Evolutionary conservation across 2,329 filamentous ascomycete genomes (phyloP).

Genomic region (Xylariomycetidae sp.): DNA sequence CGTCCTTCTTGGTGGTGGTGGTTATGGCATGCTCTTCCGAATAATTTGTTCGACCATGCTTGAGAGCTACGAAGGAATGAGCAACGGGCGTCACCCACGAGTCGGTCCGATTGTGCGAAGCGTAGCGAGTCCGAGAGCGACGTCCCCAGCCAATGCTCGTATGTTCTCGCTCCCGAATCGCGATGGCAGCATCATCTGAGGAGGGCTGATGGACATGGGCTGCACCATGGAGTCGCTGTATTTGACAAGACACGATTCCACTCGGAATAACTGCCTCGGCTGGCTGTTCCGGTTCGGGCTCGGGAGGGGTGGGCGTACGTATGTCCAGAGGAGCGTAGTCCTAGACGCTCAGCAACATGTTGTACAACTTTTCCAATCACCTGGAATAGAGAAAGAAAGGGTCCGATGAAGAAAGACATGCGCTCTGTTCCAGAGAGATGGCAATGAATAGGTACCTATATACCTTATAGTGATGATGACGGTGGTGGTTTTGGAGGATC

Average conservation of each 20-base stretch:
- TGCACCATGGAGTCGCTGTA: conserved; percentile 26
- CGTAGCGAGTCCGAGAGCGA: conserved; percentile 19
- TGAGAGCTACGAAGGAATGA: conserved; percentile 24
- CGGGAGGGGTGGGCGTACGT: conserved; percentile 1
- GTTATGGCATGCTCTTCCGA: conserved; percentile 18
- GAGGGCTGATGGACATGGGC: conserved; percentile 14
- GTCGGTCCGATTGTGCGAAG: too few species aligned
- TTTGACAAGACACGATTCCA: conserved; percentile 30
- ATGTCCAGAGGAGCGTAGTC: not conserved
- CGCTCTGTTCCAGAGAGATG: too few species aligned
- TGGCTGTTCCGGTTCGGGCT: conserved; percentile 6
- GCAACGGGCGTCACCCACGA: conserved; percentile 17
- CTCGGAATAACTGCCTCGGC: conserved; percentile 19
- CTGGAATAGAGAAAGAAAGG: too few species aligned
- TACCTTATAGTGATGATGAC: too few species aligned
- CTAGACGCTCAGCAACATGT: too few species aligned
- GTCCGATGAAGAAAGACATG: too few species aligned
- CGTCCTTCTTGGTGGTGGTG: too few species aligned
- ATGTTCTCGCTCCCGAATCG: conserved; percentile 20
- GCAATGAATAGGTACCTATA: too few species aligned
- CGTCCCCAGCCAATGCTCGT: conserved; percentile 27
- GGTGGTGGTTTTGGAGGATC: too few species aligned
- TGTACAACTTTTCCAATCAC: too few species aligned
- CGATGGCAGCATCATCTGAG: conserved; percentile 11
- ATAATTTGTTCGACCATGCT: conserved; percentile 18